Evolutionary conservation across 2,329 filamentous ascomycete species (phyloP), one percentile per base, ranked within the genome.

Genomic region (Trichoderma sp.): DNA sequence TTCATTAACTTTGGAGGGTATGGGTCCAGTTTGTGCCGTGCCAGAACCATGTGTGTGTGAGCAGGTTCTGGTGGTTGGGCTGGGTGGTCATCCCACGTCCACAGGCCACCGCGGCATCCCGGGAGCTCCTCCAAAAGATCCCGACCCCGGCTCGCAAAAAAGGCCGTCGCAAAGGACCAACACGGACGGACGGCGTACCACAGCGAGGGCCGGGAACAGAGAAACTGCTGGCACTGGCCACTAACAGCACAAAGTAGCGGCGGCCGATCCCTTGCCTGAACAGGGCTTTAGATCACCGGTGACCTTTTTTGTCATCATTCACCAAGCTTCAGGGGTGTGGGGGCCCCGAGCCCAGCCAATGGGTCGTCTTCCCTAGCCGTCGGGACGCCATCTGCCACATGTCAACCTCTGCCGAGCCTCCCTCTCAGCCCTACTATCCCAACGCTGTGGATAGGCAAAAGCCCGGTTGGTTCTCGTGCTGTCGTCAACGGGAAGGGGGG

Each of bases 361-460:
- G 60, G 66, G 66, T 62, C 56, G 66, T 21, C 27, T 63, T 75
- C 56, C 74, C 74, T 71, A 75, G 66, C 66, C 65, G 45, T 71
- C 66, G 74, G 74, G 66, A 75, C 71, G 60, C 73, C 59, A 71
- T 71, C 74, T 75, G 74, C 65, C 74, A 75, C 74, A 75, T 63
- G 41, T 65, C 74, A 75, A 69, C 59, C 59, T 71, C 74, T 75
- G 74, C 74, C 74, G 74, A 56, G 74, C 67, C 66, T 71, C 74
- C 66, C 41, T 50, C 60, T 75, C 74, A 75, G 74, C 74, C 74
- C 74, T 75, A 75, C 65, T 63, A 75, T 75, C 65, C 74, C 74
- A 75, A 75, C 38, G 29, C 63, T 71, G 60, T 71, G 74, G 74
- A 63, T 71, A 50, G 68, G 68, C 41, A 53, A 38, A 31, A 29